Conservation (phyloP, 1,139 yeast genomes). For the Candida smagusa region DNA sequence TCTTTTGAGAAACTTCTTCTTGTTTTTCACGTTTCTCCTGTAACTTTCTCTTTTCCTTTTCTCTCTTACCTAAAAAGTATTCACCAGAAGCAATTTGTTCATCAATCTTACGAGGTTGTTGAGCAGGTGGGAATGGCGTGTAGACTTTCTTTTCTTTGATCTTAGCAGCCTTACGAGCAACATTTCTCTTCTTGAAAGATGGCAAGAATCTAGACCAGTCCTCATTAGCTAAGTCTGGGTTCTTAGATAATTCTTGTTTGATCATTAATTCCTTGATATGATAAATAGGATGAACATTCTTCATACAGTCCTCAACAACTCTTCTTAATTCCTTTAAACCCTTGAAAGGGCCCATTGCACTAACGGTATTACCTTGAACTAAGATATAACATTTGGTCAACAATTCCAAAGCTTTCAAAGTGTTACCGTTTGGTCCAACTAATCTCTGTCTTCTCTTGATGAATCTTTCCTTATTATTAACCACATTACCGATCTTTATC, state of each 20-base stretch:
- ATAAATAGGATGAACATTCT: slow-evolving; percentile 91
- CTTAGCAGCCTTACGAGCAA: slow-evolving; percentile 88
- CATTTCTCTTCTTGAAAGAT: slow-evolving; percentile 93
- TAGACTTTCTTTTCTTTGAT: slow-evolving; percentile 77
- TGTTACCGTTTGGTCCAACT: slow-evolving; percentile 96
- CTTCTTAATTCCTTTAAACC: slow-evolving; percentile 91
- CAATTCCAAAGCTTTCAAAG: slow-evolving; percentile 90
- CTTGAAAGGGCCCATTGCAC: slow-evolving; percentile 95
- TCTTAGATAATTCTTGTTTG: slow-evolving; percentile 89
- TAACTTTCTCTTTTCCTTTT: slow-evolving; percentile 68
- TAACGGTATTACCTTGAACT: slow-evolving; percentile 96
- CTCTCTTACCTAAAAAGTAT: slow-evolving; percentile 85
- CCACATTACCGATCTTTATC: slow-evolving; percentile 88
- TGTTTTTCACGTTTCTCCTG: slow-evolving; percentile 80
- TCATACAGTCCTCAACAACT: slow-evolving; percentile 97
- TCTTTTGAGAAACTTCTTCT: slow-evolving; percentile 61
- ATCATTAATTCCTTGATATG: slow-evolving; percentile 97
- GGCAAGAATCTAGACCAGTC: slow-evolving; percentile 98
- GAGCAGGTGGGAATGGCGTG: slow-evolving; percentile 99
- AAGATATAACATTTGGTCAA: slow-evolving; percentile 89
- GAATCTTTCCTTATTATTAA: slow-evolving; percentile 87
- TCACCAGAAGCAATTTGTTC: slow-evolving; percentile 98
- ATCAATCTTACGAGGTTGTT: slow-evolving; percentile 95
- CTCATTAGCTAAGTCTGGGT: slow-evolving; percentile 91
- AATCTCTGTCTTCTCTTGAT: slow-evolving; percentile 93